Conservation (phyloP, 371 early-diverging fungal genomes). For the Spiromyces aspiralis region DNA sequence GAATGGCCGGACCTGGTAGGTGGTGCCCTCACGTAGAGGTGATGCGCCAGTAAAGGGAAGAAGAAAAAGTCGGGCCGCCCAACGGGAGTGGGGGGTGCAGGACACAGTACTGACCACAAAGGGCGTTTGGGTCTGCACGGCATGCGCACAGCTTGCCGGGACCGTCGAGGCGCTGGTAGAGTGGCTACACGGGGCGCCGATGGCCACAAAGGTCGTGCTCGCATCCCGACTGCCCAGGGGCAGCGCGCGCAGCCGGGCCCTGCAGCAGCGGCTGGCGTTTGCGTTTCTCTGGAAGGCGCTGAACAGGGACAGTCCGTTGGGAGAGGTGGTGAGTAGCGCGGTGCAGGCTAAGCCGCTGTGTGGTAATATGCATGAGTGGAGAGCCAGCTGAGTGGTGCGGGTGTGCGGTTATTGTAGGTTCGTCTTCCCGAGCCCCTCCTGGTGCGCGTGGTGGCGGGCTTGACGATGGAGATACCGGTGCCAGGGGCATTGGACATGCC, state of each 20-base stretch:
- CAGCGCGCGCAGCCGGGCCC: not conserved
- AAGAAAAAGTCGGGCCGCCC: not conserved
- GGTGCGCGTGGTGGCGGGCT: not conserved
- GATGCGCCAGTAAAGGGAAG: not conserved
- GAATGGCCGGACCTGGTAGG: not conserved
- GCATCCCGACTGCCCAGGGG: not conserved
- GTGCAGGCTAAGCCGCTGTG: not conserved
- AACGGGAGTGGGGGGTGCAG: too few relatives aligned
- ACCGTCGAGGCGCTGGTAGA: not conserved
- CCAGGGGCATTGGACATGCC: not conserved
- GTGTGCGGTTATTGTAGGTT: not conserved
- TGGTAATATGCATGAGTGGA: too few relatives aligned
- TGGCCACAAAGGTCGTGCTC: not conserved
- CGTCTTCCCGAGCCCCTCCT: not conserved
- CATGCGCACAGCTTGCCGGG: not conserved
- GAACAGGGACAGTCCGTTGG: not conserved
- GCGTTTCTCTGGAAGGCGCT: not conserved
- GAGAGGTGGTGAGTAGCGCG: not conserved
- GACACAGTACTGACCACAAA: not conserved
- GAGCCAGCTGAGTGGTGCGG: not conserved
- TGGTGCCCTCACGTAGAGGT: not conserved
- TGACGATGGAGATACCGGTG: not conserved
- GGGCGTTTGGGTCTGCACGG: not conserved
- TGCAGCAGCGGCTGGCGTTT: not conserved
- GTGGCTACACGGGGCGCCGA: not conserved